These are phyloP conservation scores for Helianthus tuberosus DNA, from an alignment of 129 eudicot species.

Conservation along the genomic window DNA sequence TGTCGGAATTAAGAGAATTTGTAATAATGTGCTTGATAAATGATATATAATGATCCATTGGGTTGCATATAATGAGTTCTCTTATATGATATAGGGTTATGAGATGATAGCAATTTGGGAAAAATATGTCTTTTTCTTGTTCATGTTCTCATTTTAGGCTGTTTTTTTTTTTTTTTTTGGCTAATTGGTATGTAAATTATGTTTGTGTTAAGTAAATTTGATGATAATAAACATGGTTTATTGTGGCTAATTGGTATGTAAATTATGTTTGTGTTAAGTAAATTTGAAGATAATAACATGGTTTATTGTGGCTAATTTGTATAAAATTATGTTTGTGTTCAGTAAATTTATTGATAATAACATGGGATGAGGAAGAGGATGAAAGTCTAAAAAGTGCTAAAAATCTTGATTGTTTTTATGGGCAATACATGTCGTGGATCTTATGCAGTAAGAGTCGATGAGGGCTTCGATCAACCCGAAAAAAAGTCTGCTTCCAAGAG, in stretches of 20 bases:
- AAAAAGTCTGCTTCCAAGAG: constrained; percentile 49
- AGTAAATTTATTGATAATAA: constrained; percentile 30
- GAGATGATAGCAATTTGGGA: neutral
- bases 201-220: constrained; percentile 28
- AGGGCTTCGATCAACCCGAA: constrained; percentile 67
- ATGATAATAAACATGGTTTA: constrained; percentile 14
- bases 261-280: neutral
- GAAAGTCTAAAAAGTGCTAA: neutral
- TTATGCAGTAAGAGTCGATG: constrained; percentile 52
- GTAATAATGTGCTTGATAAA: neutral
- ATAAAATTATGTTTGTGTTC: constrained; percentile 11
- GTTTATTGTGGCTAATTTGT: constrained; percentile 8
- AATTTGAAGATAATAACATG: neutral
- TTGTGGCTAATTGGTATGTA: too few relatives aligned
- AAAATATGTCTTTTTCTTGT: neutral
- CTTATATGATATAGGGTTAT: neutral
- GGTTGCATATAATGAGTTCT: neutral
- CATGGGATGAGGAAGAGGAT: constrained; percentile 34
- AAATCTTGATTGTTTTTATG: constrained; percentile 72
- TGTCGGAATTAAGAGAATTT: neutral
- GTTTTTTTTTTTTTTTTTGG: neutral
- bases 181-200: constrained; percentile 23
- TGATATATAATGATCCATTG: neutral
- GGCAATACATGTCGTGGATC: constrained; percentile 98
- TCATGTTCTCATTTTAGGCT: neutral